Percentiles rank a stretch among this genome's conserved stretches.
Evolutionary conservation across 805 yeast genomes (phyloP).

Genomic region (Suhomyces kilbournensis): DNA sequence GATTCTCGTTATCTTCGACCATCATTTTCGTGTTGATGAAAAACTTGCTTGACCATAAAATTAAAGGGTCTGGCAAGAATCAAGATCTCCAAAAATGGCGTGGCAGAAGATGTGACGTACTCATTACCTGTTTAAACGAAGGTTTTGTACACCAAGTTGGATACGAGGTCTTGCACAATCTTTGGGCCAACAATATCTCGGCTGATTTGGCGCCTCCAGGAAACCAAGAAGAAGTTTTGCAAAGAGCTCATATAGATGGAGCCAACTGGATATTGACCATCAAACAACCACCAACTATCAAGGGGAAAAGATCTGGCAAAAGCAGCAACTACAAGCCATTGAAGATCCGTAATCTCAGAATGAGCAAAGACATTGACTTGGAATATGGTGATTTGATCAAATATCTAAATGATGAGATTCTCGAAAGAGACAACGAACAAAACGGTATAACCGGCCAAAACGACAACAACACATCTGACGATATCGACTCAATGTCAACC

Average conservation of each 20-base stretch:
- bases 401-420: slow-evolving; percentile 24
- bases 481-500: slow-evolving; percentile 13
- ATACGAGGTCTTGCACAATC: slow-evolving; percentile 53
- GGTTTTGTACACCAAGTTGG: slow-evolving; percentile 58
- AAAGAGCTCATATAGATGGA: slow-evolving; percentile 64
- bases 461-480: slow-evolving; percentile 17
- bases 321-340: slow-evolving; percentile 68
- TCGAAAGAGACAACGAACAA: slow-evolving; percentile 19
- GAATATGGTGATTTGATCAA: slow-evolving; percentile 62
- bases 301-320: slow-evolving; percentile 17
- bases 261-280: slow-evolving; percentile 75
- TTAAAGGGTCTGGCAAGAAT: slow-evolving; percentile 1
- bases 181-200: slow-evolving; percentile 79
- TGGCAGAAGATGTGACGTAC: slow-evolving; percentile 68
- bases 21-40: slow-evolving; percentile 37
- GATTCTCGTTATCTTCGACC: slow-evolving; percentile 70
- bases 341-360: slow-evolving; percentile 61
- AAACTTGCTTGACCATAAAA: slow-evolving; percentile 18
- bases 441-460: not conserved
- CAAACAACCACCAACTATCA: slow-evolving; percentile 59
- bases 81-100: slow-evolving; percentile 16
- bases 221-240: slow-evolving; percentile 58
- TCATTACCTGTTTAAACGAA: slow-evolving; percentile 67
- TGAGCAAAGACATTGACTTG: slow-evolving; percentile 66
- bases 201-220: slow-evolving; percentile 54